Evolutionary conservation across 805 yeast species (phyloP).

Genomic region (Barnettozyma pratensis): DNA sequence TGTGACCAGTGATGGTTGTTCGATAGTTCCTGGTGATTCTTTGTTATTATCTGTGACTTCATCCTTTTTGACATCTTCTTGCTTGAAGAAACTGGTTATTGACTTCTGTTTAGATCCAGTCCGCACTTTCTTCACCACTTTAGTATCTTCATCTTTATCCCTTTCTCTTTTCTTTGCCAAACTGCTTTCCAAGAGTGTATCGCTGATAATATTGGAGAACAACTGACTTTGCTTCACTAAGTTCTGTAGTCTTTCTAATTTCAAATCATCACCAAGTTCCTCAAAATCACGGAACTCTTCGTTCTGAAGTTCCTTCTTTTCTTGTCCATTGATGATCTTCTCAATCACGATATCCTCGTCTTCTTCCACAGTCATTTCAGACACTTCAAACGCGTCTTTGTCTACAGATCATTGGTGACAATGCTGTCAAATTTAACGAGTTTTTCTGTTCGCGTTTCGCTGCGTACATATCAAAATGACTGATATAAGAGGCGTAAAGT

Average conservation of each 20-base stretch:
- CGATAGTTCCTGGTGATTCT: slow-evolving; percentile 14
- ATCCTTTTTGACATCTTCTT: slow-evolving; percentile 17
- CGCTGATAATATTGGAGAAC: slow-evolving; percentile 81
- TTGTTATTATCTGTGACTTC: slow-evolving; percentile 22
- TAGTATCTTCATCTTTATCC: slow-evolving; percentile 19
- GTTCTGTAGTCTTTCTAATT: slow-evolving; percentile 61
- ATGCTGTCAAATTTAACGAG: background rate
- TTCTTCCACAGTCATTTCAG: slow-evolving; percentile 8
- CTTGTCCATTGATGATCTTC: slow-evolving; percentile 11
- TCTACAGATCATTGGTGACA: too few species aligned
- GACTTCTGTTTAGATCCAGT: slow-evolving; percentile 17
- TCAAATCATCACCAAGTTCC: slow-evolving; percentile 44
- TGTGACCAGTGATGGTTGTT: slow-evolving; percentile 51
- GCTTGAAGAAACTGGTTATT: slow-evolving; percentile 22
- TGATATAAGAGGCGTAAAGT: slow-evolving; percentile 8
- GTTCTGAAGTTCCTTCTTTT: slow-evolving; percentile 4
- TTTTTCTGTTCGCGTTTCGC: background rate
- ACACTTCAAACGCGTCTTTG: background rate
- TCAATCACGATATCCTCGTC: slow-evolving; percentile 20
- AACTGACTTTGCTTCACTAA: slow-evolving; percentile 85
- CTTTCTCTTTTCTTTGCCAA: slow-evolving; percentile 28
- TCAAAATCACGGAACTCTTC: slow-evolving; percentile 27
- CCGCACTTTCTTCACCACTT: slow-evolving; percentile 19
- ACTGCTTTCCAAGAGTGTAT: slow-evolving; percentile 57
- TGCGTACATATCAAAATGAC: slow-evolving; percentile 3